Evolutionary conservation across 352 stramenopile genomes (phyloP), one percentile per base, ranked within the genome.

Genomic region (Pythium biforme): DNA sequence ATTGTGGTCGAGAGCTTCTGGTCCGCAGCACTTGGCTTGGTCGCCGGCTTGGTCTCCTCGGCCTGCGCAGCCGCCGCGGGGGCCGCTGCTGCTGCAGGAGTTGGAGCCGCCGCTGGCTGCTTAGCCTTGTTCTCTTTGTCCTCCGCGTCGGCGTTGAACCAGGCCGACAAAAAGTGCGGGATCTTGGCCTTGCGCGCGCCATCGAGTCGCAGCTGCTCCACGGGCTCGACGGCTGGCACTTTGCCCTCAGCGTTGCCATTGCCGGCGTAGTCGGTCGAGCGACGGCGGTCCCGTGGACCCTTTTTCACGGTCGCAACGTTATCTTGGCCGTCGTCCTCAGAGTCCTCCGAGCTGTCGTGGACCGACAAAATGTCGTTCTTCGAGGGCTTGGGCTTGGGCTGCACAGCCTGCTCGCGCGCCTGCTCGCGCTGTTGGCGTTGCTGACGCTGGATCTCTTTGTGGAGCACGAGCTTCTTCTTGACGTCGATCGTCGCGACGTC

Each of bases 151-250:
- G 69, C 70, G 55, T 89, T 86, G 49, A 89, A 89, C 79, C 79
- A 89, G 6, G 75, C 77, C 10, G 79, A 89, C 39, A 88, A 54
- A 56, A 90, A 90, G 58, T 83, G 70, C 34, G 79, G 79, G 52
- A 90, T 90, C 66, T 89, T 88, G 55, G 82, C 82, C 58, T 88
- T 89, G 52, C 83, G 83, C 5, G 79, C 82, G 0, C 76, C 79
- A 41, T 88, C 82, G 29, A 91, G 69, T 39, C 82, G 82, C 7
- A 89, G 68, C 46, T 89, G 79, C 64, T 83, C 70, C 37, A 85
- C 74, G 5, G 79, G 77, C 41, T 89, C 74, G 50, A 79, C 79
- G 0, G 73, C 63, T 12, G 75, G 61, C 27, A 75, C 77, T 2
- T 86, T 26, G 57, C 82, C 83, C 62, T 85, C 75, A 17, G 47